Evolutionary conservation across 2,329 filamentous ascomycete species (phyloP), one percentile per base, ranked within the genome.

Genomic region (Colletotrichum eleusines): DNA sequence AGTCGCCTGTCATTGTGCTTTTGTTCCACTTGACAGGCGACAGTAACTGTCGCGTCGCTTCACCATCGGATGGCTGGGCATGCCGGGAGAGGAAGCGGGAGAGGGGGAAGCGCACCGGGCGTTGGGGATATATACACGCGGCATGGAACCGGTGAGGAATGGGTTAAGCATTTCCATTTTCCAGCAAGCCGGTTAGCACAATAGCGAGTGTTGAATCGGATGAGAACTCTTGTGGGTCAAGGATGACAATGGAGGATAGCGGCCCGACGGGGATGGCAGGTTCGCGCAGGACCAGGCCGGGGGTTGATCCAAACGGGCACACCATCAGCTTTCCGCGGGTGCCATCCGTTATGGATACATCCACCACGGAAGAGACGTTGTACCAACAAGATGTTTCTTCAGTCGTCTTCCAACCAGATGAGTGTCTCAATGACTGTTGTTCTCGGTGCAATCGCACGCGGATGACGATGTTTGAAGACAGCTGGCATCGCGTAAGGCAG

Each of bases 1-100:
- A 82, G 73, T 78, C 76, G 69, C 74, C 77, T 74, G 80, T 76
- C 81, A 83, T 83, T 40, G 50, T 59, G 72, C 54, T 23, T 18
- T 46, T 28, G 57, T 72, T 51, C 54, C 70, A 55, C 69, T 72
- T 60, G 72, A 54, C 67, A 74, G 60, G 63, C 73, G 72, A 69
- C 73, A 40, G 66, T 62, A 63, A 57, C 58, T 54, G 54, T 63
- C 35, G 60, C 38, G 23, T 51, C 42, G 53, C 38, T 64, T 69
- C 57, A 69, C 53, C 65, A 72, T 70, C 70, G 61, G 48, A 53
- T 51, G 66, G 70, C 60, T 61, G 44, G 66, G 59, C 48, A 68
- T 57, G 60, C 67, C 60, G 63, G 61, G 54, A 61, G 59, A 59
- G 71, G 51, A 38, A 48, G 53, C 18, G 38, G 40, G 31, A 50